Conservation (phyloP, 2,329 filamentous ascomycete genomes). For the Diaporthe sp. region DNA sequence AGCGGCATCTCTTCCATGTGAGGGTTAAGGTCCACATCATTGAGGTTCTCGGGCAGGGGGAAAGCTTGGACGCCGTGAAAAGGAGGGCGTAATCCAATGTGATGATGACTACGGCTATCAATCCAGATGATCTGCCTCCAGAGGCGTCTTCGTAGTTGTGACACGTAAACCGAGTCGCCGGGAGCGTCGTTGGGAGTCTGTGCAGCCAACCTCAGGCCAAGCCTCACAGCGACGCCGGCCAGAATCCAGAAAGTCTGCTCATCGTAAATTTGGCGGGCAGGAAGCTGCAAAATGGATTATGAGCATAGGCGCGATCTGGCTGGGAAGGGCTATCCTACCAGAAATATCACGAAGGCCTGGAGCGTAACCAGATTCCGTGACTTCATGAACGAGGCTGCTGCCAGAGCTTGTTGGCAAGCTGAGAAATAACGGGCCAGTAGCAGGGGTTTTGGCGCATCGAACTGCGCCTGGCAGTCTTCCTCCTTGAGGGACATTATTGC, state of each 20-base stretch:
- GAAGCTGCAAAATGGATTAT: constrained; percentile 26
- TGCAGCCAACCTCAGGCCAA: constrained; percentile 30
- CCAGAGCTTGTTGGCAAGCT: constrained; percentile 35
- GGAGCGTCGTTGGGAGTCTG: constrained; percentile 5
- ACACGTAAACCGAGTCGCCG: constrained; percentile 41
- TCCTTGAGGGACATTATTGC: constrained; percentile 36
- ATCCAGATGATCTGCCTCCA: constrained; percentile 37
- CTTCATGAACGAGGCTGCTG: constrained; percentile 34
- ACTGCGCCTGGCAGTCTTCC: constrained; percentile 32
- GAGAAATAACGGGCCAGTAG: constrained; percentile 32
- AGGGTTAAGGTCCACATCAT: constrained; percentile 43
- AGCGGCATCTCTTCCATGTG: constrained; percentile 45
- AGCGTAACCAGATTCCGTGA: constrained; percentile 32
- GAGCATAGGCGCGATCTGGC: background rate
- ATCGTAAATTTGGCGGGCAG: constrained; percentile 34
- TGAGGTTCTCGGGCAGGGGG: constrained; percentile 35
- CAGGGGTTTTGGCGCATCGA: constrained; percentile 27
- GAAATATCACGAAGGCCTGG: constrained; percentile 33
- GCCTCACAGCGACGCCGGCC: constrained; percentile 33
- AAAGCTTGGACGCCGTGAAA: constrained; percentile 38
- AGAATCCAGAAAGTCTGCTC: constrained; percentile 35
- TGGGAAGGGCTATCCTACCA: constrained; percentile 7
- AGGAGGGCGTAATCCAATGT: constrained; percentile 42
- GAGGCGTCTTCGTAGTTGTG: constrained; percentile 50
- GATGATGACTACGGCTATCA: constrained; percentile 34